Base-by-base conservation (phyloP, 1,139 yeast species). In the Tardiomyces digboiensis region DNA sequence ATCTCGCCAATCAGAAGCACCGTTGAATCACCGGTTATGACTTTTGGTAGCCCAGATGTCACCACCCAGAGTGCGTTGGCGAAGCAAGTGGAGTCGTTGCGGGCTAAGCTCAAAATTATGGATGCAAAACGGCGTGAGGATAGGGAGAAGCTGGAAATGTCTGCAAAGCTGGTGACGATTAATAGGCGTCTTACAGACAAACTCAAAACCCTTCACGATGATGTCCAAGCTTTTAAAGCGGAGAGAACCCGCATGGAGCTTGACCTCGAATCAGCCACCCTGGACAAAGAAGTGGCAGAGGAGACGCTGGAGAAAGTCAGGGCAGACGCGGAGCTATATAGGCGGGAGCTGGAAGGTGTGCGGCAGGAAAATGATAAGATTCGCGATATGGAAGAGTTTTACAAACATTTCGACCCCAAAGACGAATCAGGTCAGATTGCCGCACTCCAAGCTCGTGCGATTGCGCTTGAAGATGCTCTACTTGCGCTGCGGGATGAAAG, bases 221-320 rank as follows among this genome's bases (percentile, higher is more conserved):
- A 70, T 42, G 57, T 67, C 37, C 60, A 56, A 19, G 41, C 54
- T 2, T 48, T 70, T 21, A 52, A 63, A 12, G 14, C 12, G 16
- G 43, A 44, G 0, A 50, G 50, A 12, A 26, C 65, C 2, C 44
- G 52, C 1, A 49, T 48, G 2, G 65, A 72, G 13, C 78, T 75
- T 39, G 61, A 67, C 0, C 49, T 80, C 19, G 89, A 82, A 51
- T 61, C 71, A 57, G 55, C 72, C 1, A 61, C 72, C 0, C 65
- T 78, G 2, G 85, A 80, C 43, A 69, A 71, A 46, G 80, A 74
- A 46, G 71, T 69, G 55, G 64, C 75, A 2, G 66, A 65, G 19
- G 71, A 65, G 21, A 62, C 33, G 33, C 33, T 26, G 16, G 33
- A 26, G 8, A 4, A 16, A 26, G 33, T 26, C 12, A 4, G 33